Percentiles rank a stretch among this genome's conserved stretches.
phyloP scores from a whole-genome alignment of 2,329 filamentous ascomycete species.

The Fusarium euwallaceae region DNA sequence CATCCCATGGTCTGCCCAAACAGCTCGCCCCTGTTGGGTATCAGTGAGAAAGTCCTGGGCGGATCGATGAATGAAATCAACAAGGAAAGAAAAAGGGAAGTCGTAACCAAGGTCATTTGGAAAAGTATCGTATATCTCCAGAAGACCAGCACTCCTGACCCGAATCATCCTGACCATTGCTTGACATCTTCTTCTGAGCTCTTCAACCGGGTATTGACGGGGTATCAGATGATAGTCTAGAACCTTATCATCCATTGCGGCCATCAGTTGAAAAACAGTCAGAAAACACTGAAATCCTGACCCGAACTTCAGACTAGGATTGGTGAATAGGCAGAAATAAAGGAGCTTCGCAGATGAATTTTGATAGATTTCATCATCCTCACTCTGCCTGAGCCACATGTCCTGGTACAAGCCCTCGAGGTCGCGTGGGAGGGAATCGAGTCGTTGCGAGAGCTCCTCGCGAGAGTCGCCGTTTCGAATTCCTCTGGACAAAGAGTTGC shows the following conservation, averaged over 20 bases:
- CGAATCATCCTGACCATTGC: background rate
- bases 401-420: background rate
- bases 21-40: background rate
- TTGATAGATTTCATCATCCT: background rate
- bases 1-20: background rate
- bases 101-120: too few species aligned
- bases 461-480: background rate
- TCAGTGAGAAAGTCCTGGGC: background rate
- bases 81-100: too few species aligned
- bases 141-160: background rate
- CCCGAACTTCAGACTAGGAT: too few species aligned
- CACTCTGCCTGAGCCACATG: background rate
- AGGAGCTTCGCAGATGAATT: background rate
- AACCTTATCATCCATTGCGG: background rate
- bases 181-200: background rate
- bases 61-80: background rate
- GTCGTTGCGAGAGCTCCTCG: background rate
- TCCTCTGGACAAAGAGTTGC: background rate
- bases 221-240: background rate
- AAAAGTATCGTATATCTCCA: background rate
- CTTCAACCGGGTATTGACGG: background rate
- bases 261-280: background rate
- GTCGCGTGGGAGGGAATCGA: background rate
- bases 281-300: too few species aligned
- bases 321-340: too few species aligned